Base-by-base conservation (phyloP, 2,329 filamentous ascomycete genomes). In the Colletotrichum tofieldiae region DNA sequence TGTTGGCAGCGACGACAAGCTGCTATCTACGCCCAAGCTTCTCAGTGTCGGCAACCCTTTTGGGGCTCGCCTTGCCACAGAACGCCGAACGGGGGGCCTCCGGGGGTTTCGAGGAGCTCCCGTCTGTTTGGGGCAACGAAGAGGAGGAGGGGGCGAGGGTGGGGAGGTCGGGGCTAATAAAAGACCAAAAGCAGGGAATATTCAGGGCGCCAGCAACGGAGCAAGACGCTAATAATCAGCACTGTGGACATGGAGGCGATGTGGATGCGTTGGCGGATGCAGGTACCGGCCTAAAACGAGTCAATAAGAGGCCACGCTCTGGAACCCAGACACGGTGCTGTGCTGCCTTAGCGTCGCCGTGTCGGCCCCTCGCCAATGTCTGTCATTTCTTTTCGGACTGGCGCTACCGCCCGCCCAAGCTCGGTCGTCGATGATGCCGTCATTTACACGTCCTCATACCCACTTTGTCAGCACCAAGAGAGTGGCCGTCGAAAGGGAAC, bases 281-380 rank as follows among this genome's bases (percentile, higher is more conserved):
- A 77, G 73, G 56, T 72, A 76, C 26, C 67, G 67, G 62, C 54
- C 18, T 32, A 23, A 45, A 66, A 65, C 45, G 37, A 54, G 61
- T 66, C 54, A 70, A 60, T 64, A 23, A 54, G 47, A 43, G 7
- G 39, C 26, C 49, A 23, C 5, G 39, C 6, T 32, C 51, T 11
- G 18, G 29, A 54, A 32, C 16, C 16, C 23, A 14, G 32, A 20
- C 23, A 43, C 55, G 12, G n/a, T 29, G 56, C 7, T 14, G 23
- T 32, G 56, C 23, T 45, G 23, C 55, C 52, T 69, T 65, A 65
- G 66, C 60, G 54, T 54, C 12, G 20, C 54, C 54, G 35, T 56
- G n/a, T 26, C 37, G 37, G 54, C 45, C 26, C 45, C 61, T 45
- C 29, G 39, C 39, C 58, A 37, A 23, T 18, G 32, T 60, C 37